Base-by-base conservation (phyloP, 2,329 filamentous ascomycete genomes). In the Karstenula rhodostoma region DNA sequence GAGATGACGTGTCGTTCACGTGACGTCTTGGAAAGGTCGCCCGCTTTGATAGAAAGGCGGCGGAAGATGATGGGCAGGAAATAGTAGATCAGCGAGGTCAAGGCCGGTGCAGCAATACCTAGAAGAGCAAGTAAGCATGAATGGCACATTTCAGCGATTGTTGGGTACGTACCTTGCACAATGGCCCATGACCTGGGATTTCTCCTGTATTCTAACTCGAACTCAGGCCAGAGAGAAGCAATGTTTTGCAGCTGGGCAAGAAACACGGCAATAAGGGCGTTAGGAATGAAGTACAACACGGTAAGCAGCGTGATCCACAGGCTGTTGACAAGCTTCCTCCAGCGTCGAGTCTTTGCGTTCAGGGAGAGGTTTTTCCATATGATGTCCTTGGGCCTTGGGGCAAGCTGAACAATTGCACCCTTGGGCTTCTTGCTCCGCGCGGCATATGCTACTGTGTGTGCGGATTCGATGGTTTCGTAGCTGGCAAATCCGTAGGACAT, bases 331-430 rank as follows among this genome's bases (percentile, higher is more conserved):
- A 94, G 85, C 42, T 89, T 85, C 69, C 90, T 90, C 81, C 90
- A 91, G 63, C 85, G 86, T 56, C 94, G 87, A 0, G 88, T 86
- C 29, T 86, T 82, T 42, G 88, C 88, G 17, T 84, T 87, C 58
- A 98, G 81, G 6, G 88, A 85, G 81, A 99, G 86, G 72, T 99
- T 99, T 75, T 93, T 90, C 95, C 95, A 99, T 66, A 99, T 96
- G 56, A 99, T 87, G 75, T 98, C 94, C 73, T 91, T 93, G 3
- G 95, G 94, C 60, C 89, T 88, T 2, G 95, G 93, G 0, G 95
- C 94, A 15, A 98, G 84, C 6, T 82, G 84, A 57, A 99, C 87
- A 0, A 86, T 91, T 0, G 93, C 89, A 5, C 92, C 92, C 43
- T 91, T 85, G 0, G 92, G 92, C 68, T 90, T 90, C 81, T 95